Conservation (phyloP, 139 green algal species). For the Tetradesmus lagerheimii region DNA sequence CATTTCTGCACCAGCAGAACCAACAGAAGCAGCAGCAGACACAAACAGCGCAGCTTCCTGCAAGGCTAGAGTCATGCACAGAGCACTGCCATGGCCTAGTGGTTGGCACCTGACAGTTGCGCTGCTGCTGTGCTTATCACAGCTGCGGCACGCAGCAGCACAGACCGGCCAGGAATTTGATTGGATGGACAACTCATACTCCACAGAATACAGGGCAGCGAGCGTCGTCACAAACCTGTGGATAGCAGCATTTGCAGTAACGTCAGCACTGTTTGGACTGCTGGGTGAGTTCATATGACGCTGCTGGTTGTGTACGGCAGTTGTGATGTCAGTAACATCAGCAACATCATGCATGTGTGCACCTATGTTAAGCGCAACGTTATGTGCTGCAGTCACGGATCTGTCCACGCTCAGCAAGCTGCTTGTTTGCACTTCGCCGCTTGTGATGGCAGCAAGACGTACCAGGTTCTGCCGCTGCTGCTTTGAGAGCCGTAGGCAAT, state of each 20-base stretch:
- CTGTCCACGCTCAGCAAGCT: too few relatives aligned
- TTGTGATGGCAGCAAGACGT: too few relatives aligned
- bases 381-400: too few relatives aligned
- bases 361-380: too few relatives aligned
- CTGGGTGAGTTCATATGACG: conserved; percentile 17
- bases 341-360: background rate
- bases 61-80: background rate
- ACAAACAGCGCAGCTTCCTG: background rate
- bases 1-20: background rate
- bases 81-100: background rate
- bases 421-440: too few relatives aligned
- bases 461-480: too few relatives aligned
- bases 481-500: too few relatives aligned
- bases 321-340: background rate
- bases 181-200: conserved; percentile 5
- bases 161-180: background rate
- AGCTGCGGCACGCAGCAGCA: background rate
- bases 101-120: background rate
- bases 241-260: conserved; percentile 28
- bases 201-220: conserved; percentile 24
- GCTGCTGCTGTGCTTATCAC: background rate
- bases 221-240: conserved; percentile 44
- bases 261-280: conserved; percentile 26
- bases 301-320: background rate
- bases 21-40: background rate